Evolutionary conservation across 306 rosid species (phyloP), one percentile per base, ranked within the genome.

Genomic region (Lablab purpureus): DNA sequence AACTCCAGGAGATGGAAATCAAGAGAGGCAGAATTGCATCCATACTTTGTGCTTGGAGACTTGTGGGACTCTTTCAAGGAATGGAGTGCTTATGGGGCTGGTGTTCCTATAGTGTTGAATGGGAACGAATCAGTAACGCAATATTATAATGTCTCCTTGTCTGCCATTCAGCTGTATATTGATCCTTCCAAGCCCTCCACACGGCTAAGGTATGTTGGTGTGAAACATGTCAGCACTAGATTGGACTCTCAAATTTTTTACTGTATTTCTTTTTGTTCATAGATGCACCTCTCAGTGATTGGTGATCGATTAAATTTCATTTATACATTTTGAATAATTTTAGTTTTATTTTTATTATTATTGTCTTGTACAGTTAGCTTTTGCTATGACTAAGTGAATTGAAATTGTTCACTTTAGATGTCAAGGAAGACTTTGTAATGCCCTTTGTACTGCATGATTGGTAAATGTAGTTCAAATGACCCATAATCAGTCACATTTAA

Each of bases 11-110:
- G 87, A 60, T 90, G 97, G 96, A 90, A 87, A 73, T 45, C 73
- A 7, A 79, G 68, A 60, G 87, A 87, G 65, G 64, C 84, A 1
- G 91, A 89, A 68, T 79, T 85, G n/a, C 87, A 78, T 78, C 97
- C 97, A 0, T 90, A 89, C 84, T 94, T 87, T 83, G 85, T 90
- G 78, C 98, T 94, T 30, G 93, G 96, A 27, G 98, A 94, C 75
- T 82, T 94, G 66, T 94, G 96, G 98, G 97, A 90, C 22, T 90
- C 97, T 8, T 94, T 86, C 73, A 89, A 87, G 82, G 98, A 93
- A 71, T 91, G 97, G 97, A 94, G 98, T 65, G 97, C 94, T 6
- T 94, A 89, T 55, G 98, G 98, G 23, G 92, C 91, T 0, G 98
- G 96, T 64, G 97, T 91, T 19, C 97, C 98, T 34, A 84, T 91